phyloP scores from a whole-genome alignment of 441 rosid genomes.

The Metrosideros polymorpha region DNA sequence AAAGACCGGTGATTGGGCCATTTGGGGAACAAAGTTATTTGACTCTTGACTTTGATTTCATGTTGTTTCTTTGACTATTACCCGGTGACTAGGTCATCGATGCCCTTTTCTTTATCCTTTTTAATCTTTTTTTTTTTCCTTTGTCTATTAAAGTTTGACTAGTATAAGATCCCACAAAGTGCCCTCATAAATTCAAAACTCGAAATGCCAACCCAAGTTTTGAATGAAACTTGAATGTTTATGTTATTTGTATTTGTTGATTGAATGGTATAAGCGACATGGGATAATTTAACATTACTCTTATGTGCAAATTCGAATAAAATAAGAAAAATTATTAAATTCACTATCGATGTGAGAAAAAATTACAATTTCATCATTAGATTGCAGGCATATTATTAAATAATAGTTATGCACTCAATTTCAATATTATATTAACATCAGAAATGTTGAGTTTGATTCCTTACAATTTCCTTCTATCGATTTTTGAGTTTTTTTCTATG shows the following conservation, averaged over 20 bases:
- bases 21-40: not conserved
- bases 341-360: not conserved
- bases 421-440: not conserved
- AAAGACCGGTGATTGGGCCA: not conserved
- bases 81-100: not conserved
- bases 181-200: not conserved
- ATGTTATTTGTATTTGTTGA: not conserved
- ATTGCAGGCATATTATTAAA: not conserved
- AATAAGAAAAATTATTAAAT: not conserved
- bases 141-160: not conserved
- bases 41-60: not conserved
- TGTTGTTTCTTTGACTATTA: not conserved
- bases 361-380: not conserved
- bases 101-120: not conserved
- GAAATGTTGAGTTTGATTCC: not conserved
- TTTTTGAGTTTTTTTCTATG: not conserved
- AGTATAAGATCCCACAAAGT: not conserved
- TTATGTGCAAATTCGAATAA: not conserved
- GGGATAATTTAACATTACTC: not conserved
- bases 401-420: not conserved
- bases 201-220: not conserved
- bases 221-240: not conserved
- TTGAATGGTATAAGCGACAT: not conserved
- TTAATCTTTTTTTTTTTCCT: not conserved
- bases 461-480: not conserved